Conservation (phyloP, 2,329 filamentous ascomycete genomes). For the Xylaria sp. region DNA sequence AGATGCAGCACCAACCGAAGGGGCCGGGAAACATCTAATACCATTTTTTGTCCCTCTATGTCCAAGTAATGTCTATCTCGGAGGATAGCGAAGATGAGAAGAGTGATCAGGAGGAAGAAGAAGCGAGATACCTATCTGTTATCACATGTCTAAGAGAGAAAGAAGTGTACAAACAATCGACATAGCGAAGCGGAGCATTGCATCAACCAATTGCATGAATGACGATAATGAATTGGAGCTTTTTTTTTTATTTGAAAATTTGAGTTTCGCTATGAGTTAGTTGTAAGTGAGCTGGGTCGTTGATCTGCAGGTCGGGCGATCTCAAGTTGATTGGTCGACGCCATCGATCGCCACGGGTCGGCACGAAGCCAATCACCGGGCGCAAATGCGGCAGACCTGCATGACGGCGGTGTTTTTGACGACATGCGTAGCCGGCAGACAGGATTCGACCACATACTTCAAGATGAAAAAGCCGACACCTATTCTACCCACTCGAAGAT, state of each 20-base stretch:
- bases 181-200: constrained; percentile 22
- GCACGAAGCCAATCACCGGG: neutral
- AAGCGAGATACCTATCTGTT: constrained; percentile 26
- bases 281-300: constrained; percentile 1
- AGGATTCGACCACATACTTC: neutral
- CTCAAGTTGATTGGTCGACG: neutral
- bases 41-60: constrained; percentile 21
- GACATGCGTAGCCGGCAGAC: neutral
- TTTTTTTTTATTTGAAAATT: neutral
- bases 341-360: neutral
- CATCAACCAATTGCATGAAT: constrained; percentile 14
- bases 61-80: constrained; percentile 27
- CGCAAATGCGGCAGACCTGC: neutral
- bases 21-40: constrained; percentile 24
- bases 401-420: constrained; percentile 1
- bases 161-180: constrained; percentile 12
- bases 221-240: constrained; percentile 4
- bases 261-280: neutral
- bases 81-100: constrained; percentile 18
- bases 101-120: constrained; percentile 2
- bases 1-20: neutral
- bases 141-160: constrained; percentile 3
- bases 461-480: no score
- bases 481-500: neutral
- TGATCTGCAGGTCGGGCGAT: neutral